phyloP scores from a whole-genome alignment of 2,329 filamentous ascomycete genomes.

The Pseudomassariella vexata region DNA sequence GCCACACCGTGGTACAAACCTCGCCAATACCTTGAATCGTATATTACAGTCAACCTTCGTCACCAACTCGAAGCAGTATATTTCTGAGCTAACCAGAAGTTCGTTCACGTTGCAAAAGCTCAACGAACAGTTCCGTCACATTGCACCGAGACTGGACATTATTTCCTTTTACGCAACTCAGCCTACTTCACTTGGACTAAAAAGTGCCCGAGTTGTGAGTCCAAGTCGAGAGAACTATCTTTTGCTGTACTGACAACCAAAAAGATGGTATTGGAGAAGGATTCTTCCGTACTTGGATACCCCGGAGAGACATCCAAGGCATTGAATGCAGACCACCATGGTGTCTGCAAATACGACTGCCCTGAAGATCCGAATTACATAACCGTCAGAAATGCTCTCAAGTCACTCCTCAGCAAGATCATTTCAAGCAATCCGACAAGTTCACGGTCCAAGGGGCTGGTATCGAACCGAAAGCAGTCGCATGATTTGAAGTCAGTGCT shows the following conservation, averaged over 20 bases:
- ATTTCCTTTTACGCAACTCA: constrained; percentile 22
- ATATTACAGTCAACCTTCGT: constrained; percentile 16
- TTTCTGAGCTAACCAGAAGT: constrained; percentile 19
- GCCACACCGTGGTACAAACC: constrained; percentile 23
- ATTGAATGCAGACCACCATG: constrained; percentile 31
- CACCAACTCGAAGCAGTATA: constrained; percentile 17
- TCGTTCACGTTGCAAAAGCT: constrained; percentile 16
- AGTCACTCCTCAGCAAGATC: constrained; percentile 10
- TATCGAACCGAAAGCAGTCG: background rate
- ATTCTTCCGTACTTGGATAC: constrained; percentile 37
- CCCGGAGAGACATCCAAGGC: constrained; percentile 29
- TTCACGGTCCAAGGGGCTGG: background rate
- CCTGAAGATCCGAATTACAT: constrained; percentile 31
- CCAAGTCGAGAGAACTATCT: too few relatives aligned
- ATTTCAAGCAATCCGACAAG: constrained; percentile 2
- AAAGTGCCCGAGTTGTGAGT: constrained; percentile 8
- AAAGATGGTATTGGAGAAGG: constrained; percentile 20
- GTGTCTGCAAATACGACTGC: constrained; percentile 33
- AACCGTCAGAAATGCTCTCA: constrained; percentile 23
- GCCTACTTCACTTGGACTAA: constrained; percentile 9
- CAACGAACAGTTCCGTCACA: constrained; percentile 23
- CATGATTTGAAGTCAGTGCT: constrained; percentile 8
- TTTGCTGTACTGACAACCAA: too few relatives aligned
- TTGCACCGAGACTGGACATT: constrained; percentile 16
- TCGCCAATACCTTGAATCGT: constrained; percentile 23